Percentiles rank a stretch among this genome's conserved stretches.
phyloP scores from a whole-genome alignment of 1,284 basidiomycete species.

The Rhodofomes roseus region DNA sequence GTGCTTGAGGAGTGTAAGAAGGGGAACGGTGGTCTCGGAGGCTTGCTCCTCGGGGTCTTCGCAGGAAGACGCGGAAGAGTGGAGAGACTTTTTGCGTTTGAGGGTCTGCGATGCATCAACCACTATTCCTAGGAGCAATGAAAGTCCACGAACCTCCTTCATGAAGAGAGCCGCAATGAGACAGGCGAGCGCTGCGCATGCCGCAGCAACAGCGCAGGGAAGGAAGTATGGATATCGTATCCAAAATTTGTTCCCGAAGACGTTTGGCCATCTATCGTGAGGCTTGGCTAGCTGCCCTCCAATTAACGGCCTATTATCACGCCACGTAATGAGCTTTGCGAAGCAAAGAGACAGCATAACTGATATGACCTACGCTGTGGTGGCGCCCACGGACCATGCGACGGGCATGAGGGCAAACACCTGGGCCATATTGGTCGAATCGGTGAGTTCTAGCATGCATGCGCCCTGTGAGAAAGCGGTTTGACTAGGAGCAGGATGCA shows the following conservation, averaged over 20 bases:
- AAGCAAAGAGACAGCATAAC: neutral
- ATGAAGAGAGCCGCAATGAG: conserved; percentile 38
- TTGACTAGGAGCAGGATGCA: neutral
- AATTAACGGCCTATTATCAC: conserved; percentile 43
- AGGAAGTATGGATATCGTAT: conserved; percentile 51
- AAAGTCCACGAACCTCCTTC: conserved; percentile 50
- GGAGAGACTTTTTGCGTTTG: conserved; percentile 8
- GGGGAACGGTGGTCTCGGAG: conserved; percentile 31
- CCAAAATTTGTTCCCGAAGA: conserved; percentile 47
- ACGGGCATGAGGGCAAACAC: conserved; percentile 47
- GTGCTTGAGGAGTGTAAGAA: conserved; percentile 37
- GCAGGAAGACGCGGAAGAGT: conserved; percentile 8
- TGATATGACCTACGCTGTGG: conserved; percentile 36
- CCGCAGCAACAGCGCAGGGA: conserved; percentile 42
- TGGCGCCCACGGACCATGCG: conserved; percentile 42
- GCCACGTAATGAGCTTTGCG: too few species aligned
- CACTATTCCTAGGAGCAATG: too few species aligned
- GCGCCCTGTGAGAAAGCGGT: neutral
- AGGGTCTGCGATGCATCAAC: too few species aligned
- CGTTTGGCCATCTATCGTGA: conserved; percentile 40
- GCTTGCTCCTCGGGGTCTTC: conserved; percentile 13
- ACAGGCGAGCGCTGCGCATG: conserved; percentile 35
- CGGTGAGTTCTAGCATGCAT: conserved; percentile 39
- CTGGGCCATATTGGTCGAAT: conserved; percentile 47
- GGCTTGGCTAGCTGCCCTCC: conserved; percentile 50